These are phyloP conservation scores for Dispira parvispora DNA, from an alignment of 192 early-diverging fungal species.

Conservation along the genomic window DNA sequence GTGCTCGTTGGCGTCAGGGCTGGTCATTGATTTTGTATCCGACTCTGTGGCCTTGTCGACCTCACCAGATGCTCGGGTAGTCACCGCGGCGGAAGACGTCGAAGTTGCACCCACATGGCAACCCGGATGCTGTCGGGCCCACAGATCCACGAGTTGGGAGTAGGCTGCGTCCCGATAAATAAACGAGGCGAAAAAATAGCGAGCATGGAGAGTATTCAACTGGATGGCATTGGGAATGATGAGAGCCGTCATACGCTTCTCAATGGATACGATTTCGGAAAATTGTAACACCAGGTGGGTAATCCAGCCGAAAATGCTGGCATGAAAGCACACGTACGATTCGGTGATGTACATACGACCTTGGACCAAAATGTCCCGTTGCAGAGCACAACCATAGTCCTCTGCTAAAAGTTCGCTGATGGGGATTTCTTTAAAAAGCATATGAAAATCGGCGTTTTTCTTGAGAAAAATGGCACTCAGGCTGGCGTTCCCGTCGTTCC, in stretches of 20 bases:
- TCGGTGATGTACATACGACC: conserved; percentile 72
- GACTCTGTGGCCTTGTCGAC: too few species aligned
- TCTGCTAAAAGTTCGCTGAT: conserved; percentile 32
- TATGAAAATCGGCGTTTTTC: conserved; percentile 32
- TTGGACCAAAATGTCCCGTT: conserved; percentile 79
- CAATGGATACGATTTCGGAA: conserved; percentile 62
- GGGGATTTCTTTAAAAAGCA: conserved; percentile 30
- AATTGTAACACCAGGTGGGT: conserved; percentile 59
- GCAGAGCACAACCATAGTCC: conserved; percentile 70
- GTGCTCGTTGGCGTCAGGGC: too few species aligned
- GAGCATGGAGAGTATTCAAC: conserved; percentile 50
- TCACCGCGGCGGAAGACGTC: too few species aligned
- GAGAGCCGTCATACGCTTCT: conserved; percentile 68
- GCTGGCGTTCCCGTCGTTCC: conserved; percentile 18
- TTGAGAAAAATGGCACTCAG: conserved; percentile 31
- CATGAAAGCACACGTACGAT: conserved; percentile 65
- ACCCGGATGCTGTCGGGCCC: conserved; percentile 23
- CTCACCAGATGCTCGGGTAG: too few species aligned
- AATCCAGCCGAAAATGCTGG: conserved; percentile 83
- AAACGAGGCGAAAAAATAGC: conserved; percentile 75
- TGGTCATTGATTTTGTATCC: too few species aligned
- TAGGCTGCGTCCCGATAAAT: conserved; percentile 65
- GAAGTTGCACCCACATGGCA: too few species aligned
- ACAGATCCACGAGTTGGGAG: conserved; percentile 50
- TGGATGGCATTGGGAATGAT: conserved; percentile 82